Evolutionary conservation across 2,329 filamentous ascomycete species (phyloP), one percentile per base, ranked within the genome.

Genomic region (Diaporthe helianthi): DNA sequence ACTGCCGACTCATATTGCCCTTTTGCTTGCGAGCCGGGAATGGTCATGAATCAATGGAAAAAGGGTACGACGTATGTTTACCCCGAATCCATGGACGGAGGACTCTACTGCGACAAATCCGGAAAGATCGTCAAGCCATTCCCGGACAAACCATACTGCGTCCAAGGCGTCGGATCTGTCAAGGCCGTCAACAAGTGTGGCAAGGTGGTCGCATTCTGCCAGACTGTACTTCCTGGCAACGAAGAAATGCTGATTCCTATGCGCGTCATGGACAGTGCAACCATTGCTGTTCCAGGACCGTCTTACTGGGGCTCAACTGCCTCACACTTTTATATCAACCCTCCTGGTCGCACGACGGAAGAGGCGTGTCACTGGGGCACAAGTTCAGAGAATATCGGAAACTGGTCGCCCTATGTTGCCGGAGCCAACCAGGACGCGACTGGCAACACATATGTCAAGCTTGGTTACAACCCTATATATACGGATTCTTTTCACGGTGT

Each of bases 161-260:
- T 91, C 61, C 83, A 89, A 49, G 92, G 92, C 54, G 88, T 87
- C 24, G 91, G 90, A 52, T 77, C 88, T 9, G 85, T 94, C 66
- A 82, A 84, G 68, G 92, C 86, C 24, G 83, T 89, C 71, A 94
- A 93, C 82, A 89, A 90, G 73, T 87, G 86, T 71, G 85, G 87
- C 53, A 81, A 83, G 44, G 76, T 84, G 17, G 86, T 93, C 67
- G 88, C 92, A 3, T 93, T 92, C 80, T 94, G 92, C 79, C 92
- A 94, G 80, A 94, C 92, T 5, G 90, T 93, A 17, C 80, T 94
- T 71, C 92, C 92, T 22, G 92, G 92, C 61, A 91, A 93, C 75
- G 92, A 94, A 81, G 90, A 90, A 71, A 94, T 94, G 92, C 83
- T 94, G 73, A 94, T 94, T 75, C 91, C 92, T 19, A 94, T 91